These are phyloP conservation scores for Diplodia corticola DNA, from an alignment of 2,329 filamentous ascomycete species.

Conservation along the genomic window DNA sequence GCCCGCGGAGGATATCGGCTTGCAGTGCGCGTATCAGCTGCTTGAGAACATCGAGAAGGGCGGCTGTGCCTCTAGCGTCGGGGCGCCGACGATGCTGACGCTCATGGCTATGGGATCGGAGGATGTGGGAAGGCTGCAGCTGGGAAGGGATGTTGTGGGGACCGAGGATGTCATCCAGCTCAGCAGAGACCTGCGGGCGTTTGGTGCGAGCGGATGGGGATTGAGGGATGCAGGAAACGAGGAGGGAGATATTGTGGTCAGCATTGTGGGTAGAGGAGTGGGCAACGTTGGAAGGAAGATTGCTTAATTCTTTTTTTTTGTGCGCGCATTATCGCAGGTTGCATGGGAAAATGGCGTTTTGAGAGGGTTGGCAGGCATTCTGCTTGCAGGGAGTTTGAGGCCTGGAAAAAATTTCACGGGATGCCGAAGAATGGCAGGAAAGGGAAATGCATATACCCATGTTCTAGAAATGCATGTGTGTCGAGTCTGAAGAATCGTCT, in stretches of 20 bases:
- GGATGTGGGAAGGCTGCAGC: slow-evolving; percentile 82
- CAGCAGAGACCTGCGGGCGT: slow-evolving; percentile 81
- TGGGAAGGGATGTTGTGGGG: slow-evolving; percentile 79
- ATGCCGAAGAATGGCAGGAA: neutral
- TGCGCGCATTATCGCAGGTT: neutral
- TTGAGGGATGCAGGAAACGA: slow-evolving; percentile 67
- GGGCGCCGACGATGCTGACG: slow-evolving; percentile 72
- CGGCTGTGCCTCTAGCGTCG: slow-evolving; percentile 74
- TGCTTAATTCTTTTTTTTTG: slow-evolving; percentile 43
- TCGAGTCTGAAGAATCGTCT: neutral
- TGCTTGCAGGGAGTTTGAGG: slow-evolving; percentile 2
- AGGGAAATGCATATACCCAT: slow-evolving; percentile 16
- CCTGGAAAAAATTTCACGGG: neutral
- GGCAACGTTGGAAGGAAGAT: slow-evolving; percentile 95
- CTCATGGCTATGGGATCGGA: slow-evolving; percentile 98
- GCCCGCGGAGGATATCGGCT: slow-evolving; percentile 87
- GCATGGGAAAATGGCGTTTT: slow-evolving; percentile 5
- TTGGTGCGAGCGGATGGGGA: slow-evolving; percentile 90
- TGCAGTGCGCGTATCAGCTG: slow-evolving; percentile 83
- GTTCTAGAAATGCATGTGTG: neutral
- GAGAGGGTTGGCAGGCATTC: neutral
- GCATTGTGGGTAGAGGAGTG: slow-evolving; percentile 88
- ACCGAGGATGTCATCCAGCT: slow-evolving; percentile 77
- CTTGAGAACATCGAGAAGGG: slow-evolving; percentile 80
- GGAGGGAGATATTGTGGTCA: slow-evolving; percentile 75